These are phyloP conservation scores for Saccharata proteae DNA, from an alignment of 2,329 filamentous ascomycete genomes.

Conservation along the genomic window DNA sequence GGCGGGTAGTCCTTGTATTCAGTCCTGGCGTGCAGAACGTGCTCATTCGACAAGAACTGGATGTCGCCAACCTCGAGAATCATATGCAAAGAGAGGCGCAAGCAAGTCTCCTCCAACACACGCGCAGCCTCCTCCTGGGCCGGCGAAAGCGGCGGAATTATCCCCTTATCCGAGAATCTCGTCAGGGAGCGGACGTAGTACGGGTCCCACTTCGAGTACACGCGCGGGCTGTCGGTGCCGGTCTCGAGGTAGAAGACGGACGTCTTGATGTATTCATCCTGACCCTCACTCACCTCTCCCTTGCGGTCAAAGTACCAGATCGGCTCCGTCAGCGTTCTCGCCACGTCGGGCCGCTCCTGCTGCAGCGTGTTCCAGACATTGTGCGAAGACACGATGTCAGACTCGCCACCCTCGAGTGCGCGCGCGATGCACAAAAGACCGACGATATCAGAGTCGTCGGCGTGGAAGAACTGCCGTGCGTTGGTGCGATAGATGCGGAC, in stretches of 20 bases:
- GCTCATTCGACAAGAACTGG: constrained; percentile 71
- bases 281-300: constrained; percentile 62
- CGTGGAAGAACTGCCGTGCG: constrained; percentile 75
- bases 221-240: constrained; percentile 44
- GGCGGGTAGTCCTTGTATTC: constrained; percentile 63
- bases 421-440: constrained; percentile 71
- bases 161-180: constrained; percentile 59
- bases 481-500: constrained; percentile 87
- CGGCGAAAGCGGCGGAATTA: constrained; percentile 59
- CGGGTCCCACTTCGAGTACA: constrained; percentile 82
- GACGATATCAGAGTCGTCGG: constrained; percentile 72
- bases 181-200: constrained; percentile 70
- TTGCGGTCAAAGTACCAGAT: constrained; percentile 92
- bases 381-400: constrained; percentile 67
- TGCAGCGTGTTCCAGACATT: constrained; percentile 73
- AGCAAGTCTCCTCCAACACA: constrained; percentile 65
- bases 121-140: constrained; percentile 56
- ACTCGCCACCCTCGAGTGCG: constrained; percentile 71
- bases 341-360: constrained; percentile 62
- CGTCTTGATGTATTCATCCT: constrained; percentile 63
- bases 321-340: constrained; percentile 60
- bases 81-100: constrained; percentile 68
- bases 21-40: constrained; percentile 71
- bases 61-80: constrained; percentile 77
- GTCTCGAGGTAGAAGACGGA: constrained; percentile 64